Evolutionary conservation across 192 early-diverging fungal genomes (phyloP), one percentile per base, ranked within the genome.

Genomic region (Linnemannia elongata): DNA sequence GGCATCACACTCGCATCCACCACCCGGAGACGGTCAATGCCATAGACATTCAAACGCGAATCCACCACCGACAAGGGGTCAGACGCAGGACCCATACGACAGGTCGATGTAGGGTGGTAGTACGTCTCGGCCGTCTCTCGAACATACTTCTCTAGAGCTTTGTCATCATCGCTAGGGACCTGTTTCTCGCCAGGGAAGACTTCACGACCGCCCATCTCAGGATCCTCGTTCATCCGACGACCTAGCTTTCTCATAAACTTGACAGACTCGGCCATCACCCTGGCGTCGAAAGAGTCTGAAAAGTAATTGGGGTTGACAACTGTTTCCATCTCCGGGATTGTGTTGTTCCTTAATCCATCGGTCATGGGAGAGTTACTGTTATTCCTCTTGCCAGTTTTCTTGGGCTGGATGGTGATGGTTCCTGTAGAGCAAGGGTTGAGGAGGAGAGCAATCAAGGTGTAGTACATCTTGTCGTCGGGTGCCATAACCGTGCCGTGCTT

Each of bases 1-100:
- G 85, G 85, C 76, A 81, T 81, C 1, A 89, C 57, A 42, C 88
- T 89, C 54, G 83, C 74, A 69, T 89, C 88, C 12, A 81, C 77
- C 24, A 89, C 80, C 0, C 88, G 55, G 13, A 89, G 73, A 10
- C 77, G 79, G 18, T 85, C 79, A 30, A 89, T 74, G 5, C 88
- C 82, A 79, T 81, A 77, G 30, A 89, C 75, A 18, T 82, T 82
- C 73, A 89, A 27, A 0, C 77, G 75, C 6, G 69, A 42, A 20
- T 89, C 83, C 15, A 89, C 88, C 0, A 84, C 82, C 2, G 88
- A 74, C 52, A 82, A n/a, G 0, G 79, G 82, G 30, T 89, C 88
- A 6, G 82, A 82, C 1, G 73, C 22, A 24, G 79, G 82, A 0
- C 83, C 88, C 88, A 89, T 89, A 49, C 42, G 69, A 66, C 82